Percentiles rank a stretch among this genome's conserved stretches.
These are phyloP conservation scores for Torulaspora indica DNA, from an alignment of 805 yeast species.

Conservation along the genomic window DNA sequence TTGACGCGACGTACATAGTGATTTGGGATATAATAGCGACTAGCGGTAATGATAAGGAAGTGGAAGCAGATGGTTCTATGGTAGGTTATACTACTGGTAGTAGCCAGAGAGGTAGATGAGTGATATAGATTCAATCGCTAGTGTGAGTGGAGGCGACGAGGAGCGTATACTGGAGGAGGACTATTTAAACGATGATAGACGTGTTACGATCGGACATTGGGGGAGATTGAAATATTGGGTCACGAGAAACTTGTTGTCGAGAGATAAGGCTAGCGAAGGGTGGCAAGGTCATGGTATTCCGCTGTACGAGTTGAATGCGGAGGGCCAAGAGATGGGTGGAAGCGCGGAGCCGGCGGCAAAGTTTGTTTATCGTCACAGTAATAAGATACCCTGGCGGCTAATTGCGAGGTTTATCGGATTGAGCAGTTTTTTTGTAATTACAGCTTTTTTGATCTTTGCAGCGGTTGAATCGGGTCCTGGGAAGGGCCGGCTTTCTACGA, in stretches of 20 bases:
- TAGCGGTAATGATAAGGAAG: no score
- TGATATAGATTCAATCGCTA: constrained; percentile 9
- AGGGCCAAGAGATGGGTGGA: constrained; percentile 8
- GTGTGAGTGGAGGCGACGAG: constrained; percentile 1
- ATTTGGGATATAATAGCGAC: no score
- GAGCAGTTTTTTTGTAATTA: not conserved
- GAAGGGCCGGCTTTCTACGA: not conserved
- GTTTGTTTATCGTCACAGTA: not conserved
- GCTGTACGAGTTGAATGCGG: constrained; percentile 20
- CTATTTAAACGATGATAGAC: not conserved
- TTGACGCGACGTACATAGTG: not conserved
- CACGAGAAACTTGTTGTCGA: not conserved
- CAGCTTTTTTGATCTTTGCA: constrained; percentile 4
- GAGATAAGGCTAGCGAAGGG: not conserved
- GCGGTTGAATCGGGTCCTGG: constrained; percentile 3
- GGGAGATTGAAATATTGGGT: not conserved
- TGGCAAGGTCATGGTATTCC: constrained; percentile 21
- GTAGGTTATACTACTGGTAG: no score
- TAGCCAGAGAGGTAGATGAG: not conserved
- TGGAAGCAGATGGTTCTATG: no score
- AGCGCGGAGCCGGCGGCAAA: not conserved
- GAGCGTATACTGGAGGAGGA: constrained; percentile 1
- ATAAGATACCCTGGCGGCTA: constrained; percentile 5
- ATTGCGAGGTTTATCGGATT: constrained; percentile 5
- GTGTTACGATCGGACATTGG: not conserved